A percentile compares a stretch with the other conserved stretches of the same genome.
Conservation (phyloP, 2,329 filamentous ascomycete genomes). For the Elsinoe necatrix region DNA sequence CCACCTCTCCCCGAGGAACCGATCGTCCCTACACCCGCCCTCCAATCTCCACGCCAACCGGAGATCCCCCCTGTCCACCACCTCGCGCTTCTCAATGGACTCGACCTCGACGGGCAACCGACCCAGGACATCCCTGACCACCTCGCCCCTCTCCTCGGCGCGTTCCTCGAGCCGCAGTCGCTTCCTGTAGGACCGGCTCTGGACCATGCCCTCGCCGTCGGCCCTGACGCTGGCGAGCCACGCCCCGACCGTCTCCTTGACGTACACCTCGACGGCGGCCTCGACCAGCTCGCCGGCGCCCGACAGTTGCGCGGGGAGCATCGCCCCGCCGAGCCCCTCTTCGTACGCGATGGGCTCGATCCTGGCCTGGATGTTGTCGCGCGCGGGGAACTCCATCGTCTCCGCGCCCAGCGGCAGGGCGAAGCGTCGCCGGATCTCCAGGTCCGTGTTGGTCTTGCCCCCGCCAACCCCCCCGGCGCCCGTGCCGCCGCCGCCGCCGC, state of each 20-base stretch:
- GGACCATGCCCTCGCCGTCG: constrained; percentile 52
- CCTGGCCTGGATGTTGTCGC: constrained; percentile 48
- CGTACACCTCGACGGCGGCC: constrained; percentile 52
- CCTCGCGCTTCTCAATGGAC: constrained; percentile 60
- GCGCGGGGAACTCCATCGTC: constrained; percentile 54
- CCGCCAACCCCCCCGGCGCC: not conserved
- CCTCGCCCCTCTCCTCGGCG: constrained; percentile 61
- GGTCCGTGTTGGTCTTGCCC: constrained; percentile 47
- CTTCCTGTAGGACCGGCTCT: constrained; percentile 68
- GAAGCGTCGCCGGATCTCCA: constrained; percentile 58
- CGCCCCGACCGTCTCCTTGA: constrained; percentile 51
- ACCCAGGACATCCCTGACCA: constrained; percentile 65
- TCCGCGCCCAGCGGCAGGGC: constrained; percentile 53
- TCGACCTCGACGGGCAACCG: constrained; percentile 74
- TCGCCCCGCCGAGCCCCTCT: constrained; percentile 49
- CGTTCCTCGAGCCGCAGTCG: constrained; percentile 71
- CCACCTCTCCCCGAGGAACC: constrained; percentile 53
- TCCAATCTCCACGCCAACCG: constrained; percentile 66
- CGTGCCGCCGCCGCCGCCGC: too few relatives aligned
- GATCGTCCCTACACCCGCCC: constrained; percentile 70
- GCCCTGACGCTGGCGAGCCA: constrained; percentile 47
- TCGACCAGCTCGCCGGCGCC: constrained; percentile 52
- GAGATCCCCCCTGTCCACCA: constrained; percentile 70
- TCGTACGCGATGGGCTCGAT: constrained; percentile 60
- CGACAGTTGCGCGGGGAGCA: constrained; percentile 31